Evolutionary conservation across 768 basidiomycete species (phyloP), one percentile per base, ranked within the genome.

Genomic region (Fibroporia radiculosa): DNA sequence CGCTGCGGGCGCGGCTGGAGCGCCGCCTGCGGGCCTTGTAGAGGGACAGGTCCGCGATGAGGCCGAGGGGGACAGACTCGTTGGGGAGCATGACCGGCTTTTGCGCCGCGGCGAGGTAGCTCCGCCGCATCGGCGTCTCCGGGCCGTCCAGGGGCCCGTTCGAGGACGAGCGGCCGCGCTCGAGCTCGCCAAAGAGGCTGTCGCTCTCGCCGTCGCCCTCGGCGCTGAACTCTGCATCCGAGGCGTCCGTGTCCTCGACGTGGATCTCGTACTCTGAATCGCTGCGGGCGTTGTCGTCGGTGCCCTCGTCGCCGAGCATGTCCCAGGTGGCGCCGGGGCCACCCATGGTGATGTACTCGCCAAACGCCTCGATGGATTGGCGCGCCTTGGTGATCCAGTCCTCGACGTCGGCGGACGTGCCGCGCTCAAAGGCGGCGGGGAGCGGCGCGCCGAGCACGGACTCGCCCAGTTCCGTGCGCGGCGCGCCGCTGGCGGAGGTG

Each of bases 371-470:
- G 37, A 88, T 68, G 28, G 76, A 80, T 47, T 79, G 75, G 40
- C 78, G 74, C 0, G 86, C 86, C 58, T 80, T 82, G 6, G 78
- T 70, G 44, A 90, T 80, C 87, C 87, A 90, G 48, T 84, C 78
- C 51, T 78, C 74, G 35, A 87, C 75, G 41, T 77, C 81, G 46
- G 80, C 75, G 22, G 34, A 23, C n/a, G 40, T 38, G 54, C 32
- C 24, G 48, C 42, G 19, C 29, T 13, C 16, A 23, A 29, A 23
- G 47, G 38, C 27, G 33, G 19, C 45, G 6, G 54, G 44, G 22
- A 26, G 20, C 12, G 39, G 24, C 29, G 46, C 49, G 51, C 29
- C 47, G 56, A 57, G 46, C 45, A 35, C 48, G 41, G 36, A 44
- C 7, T 37, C 40, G 28, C 36, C 31, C n/a, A 22, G 40, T 13